A percentile compares a stretch with the other conserved stretches of the same genome.
phyloP scores from a whole-genome alignment of 805 yeast species.

The Isabelozyma heimii region DNA sequence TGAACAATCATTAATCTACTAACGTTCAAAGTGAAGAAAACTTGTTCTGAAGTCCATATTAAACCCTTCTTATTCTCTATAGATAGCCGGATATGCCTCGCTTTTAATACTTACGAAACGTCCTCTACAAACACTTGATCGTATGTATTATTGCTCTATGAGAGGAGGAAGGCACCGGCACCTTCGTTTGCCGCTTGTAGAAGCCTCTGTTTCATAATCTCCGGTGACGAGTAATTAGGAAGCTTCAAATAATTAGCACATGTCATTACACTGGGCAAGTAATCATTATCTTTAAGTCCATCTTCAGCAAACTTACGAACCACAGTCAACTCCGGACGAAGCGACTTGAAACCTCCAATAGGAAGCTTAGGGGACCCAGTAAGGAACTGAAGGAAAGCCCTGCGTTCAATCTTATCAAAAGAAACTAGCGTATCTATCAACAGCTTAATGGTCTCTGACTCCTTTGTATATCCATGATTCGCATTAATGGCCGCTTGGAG shows the following conservation, averaged over 20 bases:
- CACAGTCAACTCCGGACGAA: constrained; percentile 81
- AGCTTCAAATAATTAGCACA: constrained; percentile 92
- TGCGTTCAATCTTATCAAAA: constrained; percentile 53
- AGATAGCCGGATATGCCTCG: too few relatives aligned
- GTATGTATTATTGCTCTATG: constrained; percentile 32
- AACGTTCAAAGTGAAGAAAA: background rate
- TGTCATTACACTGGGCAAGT: constrained; percentile 96
- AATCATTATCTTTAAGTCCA: constrained; percentile 66
- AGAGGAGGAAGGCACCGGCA: constrained; percentile 78
- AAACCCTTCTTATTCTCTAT: background rate
- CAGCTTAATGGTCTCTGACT: constrained; percentile 59
- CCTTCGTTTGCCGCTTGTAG: constrained; percentile 82
- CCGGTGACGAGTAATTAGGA: constrained; percentile 72
- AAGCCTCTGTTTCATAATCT: constrained; percentile 57
- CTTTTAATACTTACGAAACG: background rate
- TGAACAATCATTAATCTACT: too few relatives aligned
- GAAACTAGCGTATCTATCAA: constrained; percentile 60
- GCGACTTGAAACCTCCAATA: constrained; percentile 84
- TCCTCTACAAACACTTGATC: background rate
- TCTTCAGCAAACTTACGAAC: constrained; percentile 82
- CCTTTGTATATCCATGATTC: constrained; percentile 84
- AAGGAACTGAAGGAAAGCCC: constrained; percentile 78
- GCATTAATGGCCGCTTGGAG: constrained; percentile 65
- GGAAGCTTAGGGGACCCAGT: constrained; percentile 95
- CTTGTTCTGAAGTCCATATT: background rate